Conservation (phyloP, 2,329 filamentous ascomycete genomes). For the Talaromyces sp. region DNA sequence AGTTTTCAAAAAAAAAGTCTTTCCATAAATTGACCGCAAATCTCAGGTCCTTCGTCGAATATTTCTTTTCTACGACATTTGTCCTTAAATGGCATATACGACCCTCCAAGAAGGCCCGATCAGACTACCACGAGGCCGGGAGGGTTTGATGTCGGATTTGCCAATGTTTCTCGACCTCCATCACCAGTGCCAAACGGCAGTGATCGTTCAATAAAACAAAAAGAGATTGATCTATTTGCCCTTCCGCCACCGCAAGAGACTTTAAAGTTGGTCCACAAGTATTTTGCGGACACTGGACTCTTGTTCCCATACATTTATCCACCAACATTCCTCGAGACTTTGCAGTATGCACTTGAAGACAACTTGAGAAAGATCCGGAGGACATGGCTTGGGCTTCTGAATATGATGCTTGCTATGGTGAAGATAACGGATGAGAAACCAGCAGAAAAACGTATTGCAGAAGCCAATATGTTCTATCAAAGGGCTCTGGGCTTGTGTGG, state of each 20-base stretch:
- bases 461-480: constrained; percentile 47
- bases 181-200: background rate
- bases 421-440: constrained; percentile 29
- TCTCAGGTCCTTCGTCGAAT: constrained; percentile 41
- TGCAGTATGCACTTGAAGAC: constrained; percentile 29
- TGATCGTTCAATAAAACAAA: background rate
- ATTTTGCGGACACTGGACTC: constrained; percentile 38
- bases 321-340: constrained; percentile 37
- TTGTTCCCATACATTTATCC: constrained; percentile 40
- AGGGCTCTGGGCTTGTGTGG: constrained; percentile 46
- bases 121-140: background rate
- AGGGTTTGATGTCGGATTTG: background rate
- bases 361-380: constrained; percentile 39
- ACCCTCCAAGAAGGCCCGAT: background rate
- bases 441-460: constrained; percentile 35
- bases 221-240: constrained; percentile 28
- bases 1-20: background rate
- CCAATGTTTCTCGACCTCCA: background rate
- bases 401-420: constrained; percentile 52
- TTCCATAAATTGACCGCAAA: background rate
- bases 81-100: constrained; percentile 25
- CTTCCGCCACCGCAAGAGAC: constrained; percentile 33
- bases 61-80: constrained; percentile 42
- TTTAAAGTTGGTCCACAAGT: constrained; percentile 32
- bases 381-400: constrained; percentile 53